phyloP scores from a whole-genome alignment of 1,284 basidiomycete species.

The Heterobasidion occidentale region DNA sequence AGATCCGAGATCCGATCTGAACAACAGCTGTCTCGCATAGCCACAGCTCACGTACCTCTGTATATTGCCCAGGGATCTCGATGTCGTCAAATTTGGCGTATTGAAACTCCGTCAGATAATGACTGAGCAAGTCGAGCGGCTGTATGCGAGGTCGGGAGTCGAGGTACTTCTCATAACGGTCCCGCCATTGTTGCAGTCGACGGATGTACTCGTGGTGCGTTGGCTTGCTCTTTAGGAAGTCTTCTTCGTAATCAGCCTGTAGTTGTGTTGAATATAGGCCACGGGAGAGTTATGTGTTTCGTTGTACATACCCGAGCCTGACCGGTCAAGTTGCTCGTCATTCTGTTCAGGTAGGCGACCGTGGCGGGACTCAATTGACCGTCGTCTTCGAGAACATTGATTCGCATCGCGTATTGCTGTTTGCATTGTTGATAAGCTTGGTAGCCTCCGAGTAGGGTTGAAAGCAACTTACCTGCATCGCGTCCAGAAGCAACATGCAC shows the following conservation, averaged over 20 bases:
- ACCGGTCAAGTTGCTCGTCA: conserved; percentile 63
- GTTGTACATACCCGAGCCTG: conserved; percentile 50
- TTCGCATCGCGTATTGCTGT: conserved; percentile 67
- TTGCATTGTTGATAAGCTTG: not conserved
- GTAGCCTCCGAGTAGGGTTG: not conserved
- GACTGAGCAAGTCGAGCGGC: conserved; percentile 85
- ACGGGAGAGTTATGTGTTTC: not conserved
- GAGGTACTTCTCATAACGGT: conserved; percentile 82
- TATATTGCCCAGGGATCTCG: conserved; percentile 97
- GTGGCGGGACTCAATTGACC: conserved; percentile 60
- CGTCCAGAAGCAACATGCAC: conserved; percentile 75
- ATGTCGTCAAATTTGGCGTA: conserved; percentile 98
- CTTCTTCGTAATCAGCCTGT: conserved; percentile 86
- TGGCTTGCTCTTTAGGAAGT: conserved; percentile 81
- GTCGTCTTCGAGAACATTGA: conserved; percentile 67
- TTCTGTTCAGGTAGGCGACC: conserved; percentile 58
- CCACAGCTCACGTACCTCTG: conserved; percentile 56
- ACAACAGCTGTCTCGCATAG: not conserved
- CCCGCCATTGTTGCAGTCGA: conserved; percentile 88
- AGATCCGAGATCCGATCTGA: not conserved
- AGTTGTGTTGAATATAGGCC: not conserved
- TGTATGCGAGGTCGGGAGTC: conserved; percentile 81
- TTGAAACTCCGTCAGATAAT: conserved; percentile 97
- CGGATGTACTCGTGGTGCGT: conserved; percentile 86
- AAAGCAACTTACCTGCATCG: conserved; percentile 43